A percentile compares a stretch with the other conserved stretches of the same genome.
phyloP scores from a whole-genome alignment of 495 filamentous ascomycete species.

The Trichoderma reesei region DNA sequence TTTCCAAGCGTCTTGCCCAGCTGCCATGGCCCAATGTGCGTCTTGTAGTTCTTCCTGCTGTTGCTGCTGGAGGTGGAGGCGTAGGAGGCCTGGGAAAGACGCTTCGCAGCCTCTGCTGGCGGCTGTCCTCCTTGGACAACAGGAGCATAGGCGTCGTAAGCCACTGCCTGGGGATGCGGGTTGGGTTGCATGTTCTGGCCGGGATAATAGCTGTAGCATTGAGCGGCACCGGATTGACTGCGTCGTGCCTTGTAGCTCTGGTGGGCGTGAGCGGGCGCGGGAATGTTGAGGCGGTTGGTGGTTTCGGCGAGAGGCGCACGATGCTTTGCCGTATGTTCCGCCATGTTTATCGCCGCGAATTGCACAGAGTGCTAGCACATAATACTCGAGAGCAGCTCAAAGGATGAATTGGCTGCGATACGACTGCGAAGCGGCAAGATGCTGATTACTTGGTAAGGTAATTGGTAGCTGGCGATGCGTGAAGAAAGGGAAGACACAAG shows the following conservation, averaged over 20 bases:
- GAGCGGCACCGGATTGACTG: not conserved
- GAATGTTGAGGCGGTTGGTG: conserved; percentile 4
- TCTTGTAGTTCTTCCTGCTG: conserved; percentile 50
- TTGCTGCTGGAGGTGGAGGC: conserved; percentile 51
- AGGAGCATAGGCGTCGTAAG: conserved; percentile 14
- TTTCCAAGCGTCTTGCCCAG: conserved; percentile 77
- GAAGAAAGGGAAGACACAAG: not conserved
- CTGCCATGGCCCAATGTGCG: conserved; percentile 79
- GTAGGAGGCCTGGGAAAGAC: conserved; percentile 65
- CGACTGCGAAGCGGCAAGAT: not conserved
- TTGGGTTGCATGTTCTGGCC: conserved; percentile 12
- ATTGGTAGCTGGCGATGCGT: not conserved
- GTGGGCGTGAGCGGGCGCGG: not conserved
- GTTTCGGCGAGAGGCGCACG: conserved; percentile 9
- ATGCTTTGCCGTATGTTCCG: not conserved
- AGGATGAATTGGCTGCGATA: not conserved
- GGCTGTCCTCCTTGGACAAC: not conserved
- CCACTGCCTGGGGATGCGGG: conserved; percentile 16
- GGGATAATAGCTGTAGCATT: not conserved
- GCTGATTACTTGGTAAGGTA: not conserved
- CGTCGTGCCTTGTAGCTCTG: not conserved
- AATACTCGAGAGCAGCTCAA: conserved; percentile 1
- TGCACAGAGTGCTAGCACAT: conserved; percentile 8
- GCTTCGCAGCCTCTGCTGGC: conserved; percentile 38
- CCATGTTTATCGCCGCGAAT: conserved; percentile 6